Base-by-base conservation (phyloP, 2,329 filamentous ascomycete species). In the Aphanoascus verrucosus region DNA sequence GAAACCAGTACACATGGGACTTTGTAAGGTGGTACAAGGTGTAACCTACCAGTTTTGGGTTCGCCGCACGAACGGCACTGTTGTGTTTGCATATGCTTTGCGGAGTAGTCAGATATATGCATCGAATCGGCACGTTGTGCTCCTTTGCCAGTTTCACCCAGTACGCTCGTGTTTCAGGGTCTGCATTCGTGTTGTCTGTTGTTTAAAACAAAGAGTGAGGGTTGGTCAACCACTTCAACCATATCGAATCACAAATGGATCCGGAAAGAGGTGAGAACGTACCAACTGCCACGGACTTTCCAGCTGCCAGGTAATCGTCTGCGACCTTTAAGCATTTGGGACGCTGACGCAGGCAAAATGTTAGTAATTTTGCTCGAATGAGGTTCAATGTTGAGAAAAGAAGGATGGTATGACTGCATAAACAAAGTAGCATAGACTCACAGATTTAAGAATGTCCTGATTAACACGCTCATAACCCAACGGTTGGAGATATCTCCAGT, bases 111-210 rank as follows among this genome's bases (percentile, higher is more conserved):
- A 98, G 93, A 69, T 86, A 85, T 8, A 97, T 76, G 64, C 91
- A 94, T 45, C 91, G 85, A 61, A 95, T 85, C 1, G 86, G 84
- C 1, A 94, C 75, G 3, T 79, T 74, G 62, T 81, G 72, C 62
- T 84, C 84, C 58, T 77, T 78, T 15, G 89, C 89, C 31, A 97
- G 70, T 23, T 80, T 73, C 32, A 88, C 70, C 91, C 91, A 97
- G 56, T 86, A 72, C n/a, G 78, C 77, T 59, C 93, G 79, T 20
- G 84, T 88, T 50, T 87, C 84, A 9, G 76, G 67, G 69, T 94
- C 86, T 31, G 90, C 81, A 66, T 98, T 98, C n/a, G 93, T 97
- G 67, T 95, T 97, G 69, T 98, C 93, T 93, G 50, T 54, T 60
- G 51, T 54, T 60, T 50, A 53, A 50, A 55, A 54, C n/a, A 23